Evolutionary conservation across 2,329 filamentous ascomycete genomes (phyloP).

Genomic region (Didymella pomorum): DNA sequence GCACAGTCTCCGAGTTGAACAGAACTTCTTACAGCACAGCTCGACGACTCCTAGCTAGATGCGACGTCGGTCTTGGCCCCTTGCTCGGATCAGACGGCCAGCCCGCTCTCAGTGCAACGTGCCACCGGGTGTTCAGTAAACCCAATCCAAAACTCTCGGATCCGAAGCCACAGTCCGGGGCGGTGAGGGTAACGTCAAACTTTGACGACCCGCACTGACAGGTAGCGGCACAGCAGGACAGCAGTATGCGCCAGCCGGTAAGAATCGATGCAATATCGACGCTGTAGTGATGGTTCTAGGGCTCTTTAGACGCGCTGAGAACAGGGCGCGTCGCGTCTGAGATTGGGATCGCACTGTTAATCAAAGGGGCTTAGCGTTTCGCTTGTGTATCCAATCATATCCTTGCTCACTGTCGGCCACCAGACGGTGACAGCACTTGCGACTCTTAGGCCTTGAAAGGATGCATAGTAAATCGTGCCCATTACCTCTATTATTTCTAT

Average conservation of each 20-base stretch:
- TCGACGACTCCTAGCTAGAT: neutral
- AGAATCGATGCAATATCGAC: neutral
- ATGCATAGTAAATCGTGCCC: neutral
- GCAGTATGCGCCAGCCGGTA: neutral
- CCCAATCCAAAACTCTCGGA: too few relatives aligned
- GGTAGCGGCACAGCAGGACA: neutral
- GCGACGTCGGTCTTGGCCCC: too few relatives aligned
- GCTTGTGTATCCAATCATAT: neutral
- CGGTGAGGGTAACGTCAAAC: too few relatives aligned
- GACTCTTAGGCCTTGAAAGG: too few relatives aligned
- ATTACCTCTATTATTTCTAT: neutral
- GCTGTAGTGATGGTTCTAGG: neutral
- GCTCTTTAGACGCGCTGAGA: neutral
- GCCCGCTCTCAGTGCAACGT: too few relatives aligned
- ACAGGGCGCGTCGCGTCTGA: neutral
- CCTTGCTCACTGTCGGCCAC: neutral
- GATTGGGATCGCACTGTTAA: neutral
- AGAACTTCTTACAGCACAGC: neutral
- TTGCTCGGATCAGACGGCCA: too few relatives aligned
- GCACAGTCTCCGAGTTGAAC: neutral
- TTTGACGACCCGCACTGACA: too few relatives aligned
- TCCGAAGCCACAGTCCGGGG: too few relatives aligned
- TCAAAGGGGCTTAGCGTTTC: neutral
- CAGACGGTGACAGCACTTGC: neutral
- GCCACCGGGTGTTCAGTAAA: too few relatives aligned